Conservation (phyloP, 495 filamentous ascomycete species). For the Aspergillus olivimuriae region DNA sequence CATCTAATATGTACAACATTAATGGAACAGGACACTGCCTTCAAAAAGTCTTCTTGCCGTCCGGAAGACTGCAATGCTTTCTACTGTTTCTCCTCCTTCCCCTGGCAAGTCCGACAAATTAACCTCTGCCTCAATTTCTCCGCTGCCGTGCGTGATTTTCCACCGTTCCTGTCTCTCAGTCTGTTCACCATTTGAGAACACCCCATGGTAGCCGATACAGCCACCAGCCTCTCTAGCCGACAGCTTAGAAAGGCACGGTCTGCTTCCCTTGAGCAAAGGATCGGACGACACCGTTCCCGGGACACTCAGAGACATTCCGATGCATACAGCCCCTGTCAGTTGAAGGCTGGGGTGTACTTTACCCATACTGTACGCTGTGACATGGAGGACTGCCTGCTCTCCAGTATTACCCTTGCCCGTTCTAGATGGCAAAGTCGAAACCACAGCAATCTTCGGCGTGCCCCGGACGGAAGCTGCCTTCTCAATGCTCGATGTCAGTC, state of each 20-base stretch:
- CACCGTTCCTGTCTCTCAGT: slow-evolving; percentile 7
- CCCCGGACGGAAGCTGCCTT: slow-evolving; percentile 12
- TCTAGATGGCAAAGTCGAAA: slow-evolving; percentile 5
- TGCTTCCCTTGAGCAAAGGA: slow-evolving; percentile 1
- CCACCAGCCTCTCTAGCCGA: not conserved
- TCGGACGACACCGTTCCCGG: slow-evolving; percentile 24
- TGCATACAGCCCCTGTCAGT: slow-evolving; percentile 28
- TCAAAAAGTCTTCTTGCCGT: slow-evolving; percentile 24
- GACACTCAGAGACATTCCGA: slow-evolving; percentile 20
- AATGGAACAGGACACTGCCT: slow-evolving; percentile 6
- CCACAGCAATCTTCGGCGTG: slow-evolving; percentile 28
- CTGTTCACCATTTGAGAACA: slow-evolving; percentile 3
- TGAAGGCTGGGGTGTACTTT: slow-evolving; percentile 27
- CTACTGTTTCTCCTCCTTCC: slow-evolving; percentile 8
- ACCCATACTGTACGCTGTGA: slow-evolving; percentile 26
- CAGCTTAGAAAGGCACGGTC: not conserved
- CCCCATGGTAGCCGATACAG: not conserved
- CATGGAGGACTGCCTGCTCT: slow-evolving; percentile 11
- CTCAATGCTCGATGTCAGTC: slow-evolving; percentile 14
- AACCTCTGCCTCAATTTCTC: slow-evolving; percentile 16
- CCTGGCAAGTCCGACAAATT: slow-evolving; percentile 1
- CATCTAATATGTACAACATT: not conserved
- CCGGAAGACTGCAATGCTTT: slow-evolving; percentile 22
- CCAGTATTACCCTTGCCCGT: not conserved
- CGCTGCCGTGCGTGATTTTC: slow-evolving; percentile 16